Evolutionary conservation across 1,284 basidiomycete genomes (phyloP).

Genomic region (Heterobasidion parviporum): DNA sequence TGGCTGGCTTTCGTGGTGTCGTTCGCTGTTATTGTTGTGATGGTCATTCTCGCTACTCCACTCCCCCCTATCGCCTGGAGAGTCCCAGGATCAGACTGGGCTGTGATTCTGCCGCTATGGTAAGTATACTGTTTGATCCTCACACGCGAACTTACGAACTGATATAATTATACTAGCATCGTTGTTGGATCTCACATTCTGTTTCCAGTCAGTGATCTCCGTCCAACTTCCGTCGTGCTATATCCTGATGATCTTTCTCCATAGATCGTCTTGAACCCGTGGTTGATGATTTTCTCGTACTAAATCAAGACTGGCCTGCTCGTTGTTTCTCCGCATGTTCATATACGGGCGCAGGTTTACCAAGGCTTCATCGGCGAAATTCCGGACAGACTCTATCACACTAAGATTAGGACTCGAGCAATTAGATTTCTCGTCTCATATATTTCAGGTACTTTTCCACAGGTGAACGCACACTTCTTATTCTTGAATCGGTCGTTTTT

Average conservation of each 20-base stretch:
- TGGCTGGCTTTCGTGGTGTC: constrained; percentile 55
- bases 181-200: constrained; percentile 57
- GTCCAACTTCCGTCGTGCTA: constrained; percentile 3
- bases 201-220: constrained; percentile 46
- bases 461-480: too few species aligned
- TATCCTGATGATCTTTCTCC: not conserved
- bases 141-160: not conserved
- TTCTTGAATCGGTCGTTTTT: too few species aligned
- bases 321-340: too few species aligned
- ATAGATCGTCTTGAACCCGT: constrained; percentile 69
- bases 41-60: constrained; percentile 46
- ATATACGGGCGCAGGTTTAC: too few species aligned
- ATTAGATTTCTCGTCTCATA: too few species aligned
- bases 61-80: constrained; percentile 56
- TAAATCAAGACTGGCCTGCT: constrained; percentile 15
- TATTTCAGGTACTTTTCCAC: too few species aligned
- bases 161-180: constrained; percentile 29
- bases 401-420: too few species aligned
- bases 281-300: constrained; percentile 66
- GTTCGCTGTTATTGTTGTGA: constrained; percentile 34
- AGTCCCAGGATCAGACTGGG: constrained; percentile 53
- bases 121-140: constrained; percentile 24
- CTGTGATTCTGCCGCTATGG: constrained; percentile 61
- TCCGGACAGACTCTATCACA: too few species aligned
- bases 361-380: too few species aligned